Evolutionary conservation across 164 flowering plant species (phyloP), one percentile per base, ranked within the genome.

Genomic region (Umbilicus rupestris): DNA sequence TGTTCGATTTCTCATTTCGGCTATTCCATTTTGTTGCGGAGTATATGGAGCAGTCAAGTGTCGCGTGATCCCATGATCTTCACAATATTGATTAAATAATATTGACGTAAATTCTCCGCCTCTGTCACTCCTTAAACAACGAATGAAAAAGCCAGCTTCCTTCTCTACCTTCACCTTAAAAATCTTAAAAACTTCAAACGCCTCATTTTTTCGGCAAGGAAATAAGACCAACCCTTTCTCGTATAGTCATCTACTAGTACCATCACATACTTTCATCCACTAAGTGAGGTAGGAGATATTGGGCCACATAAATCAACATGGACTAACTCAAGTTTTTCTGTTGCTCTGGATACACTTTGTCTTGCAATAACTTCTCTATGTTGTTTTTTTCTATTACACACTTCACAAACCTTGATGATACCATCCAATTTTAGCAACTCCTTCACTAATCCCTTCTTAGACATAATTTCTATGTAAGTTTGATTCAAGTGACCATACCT

Each of bases 1-100:
- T 15, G 68, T 65, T 24, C 68, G 28, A 45, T 65, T 65, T 31
- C 49, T 44, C 19, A 57, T 42, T 24, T 63, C 66, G 16, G 45
- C 47, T 2, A 63, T 28, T n/a, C 66, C 66, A 39, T 63, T 63
- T 63, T 63, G 66, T 12, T 63, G 66, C 0, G 66, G 66, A 5
- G 66, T 35, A 24, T 63, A 39, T 35, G 26, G 9, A 10, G 66
- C 28, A 3, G 66, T 63, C 29, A 63, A 33, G 1, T 63, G 66
- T 16, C 57, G 20, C 57, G 7, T 5, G 1, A 50, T 50, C 1
- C 57, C 57, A 50, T n/a, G 24, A 0, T n/a, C 57, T 50, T 50
- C 57, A 50, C 57, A 50, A n/a, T 50, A n/a, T 11, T 24, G 57
- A 50, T 16, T 50, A 24, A 50, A 24, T 24, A 7, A 1, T 16